Evolutionary conservation across 164 flowering plant genomes (phyloP), one percentile per base, ranked within the genome.

Genomic region (Aristolochia contorta): DNA sequence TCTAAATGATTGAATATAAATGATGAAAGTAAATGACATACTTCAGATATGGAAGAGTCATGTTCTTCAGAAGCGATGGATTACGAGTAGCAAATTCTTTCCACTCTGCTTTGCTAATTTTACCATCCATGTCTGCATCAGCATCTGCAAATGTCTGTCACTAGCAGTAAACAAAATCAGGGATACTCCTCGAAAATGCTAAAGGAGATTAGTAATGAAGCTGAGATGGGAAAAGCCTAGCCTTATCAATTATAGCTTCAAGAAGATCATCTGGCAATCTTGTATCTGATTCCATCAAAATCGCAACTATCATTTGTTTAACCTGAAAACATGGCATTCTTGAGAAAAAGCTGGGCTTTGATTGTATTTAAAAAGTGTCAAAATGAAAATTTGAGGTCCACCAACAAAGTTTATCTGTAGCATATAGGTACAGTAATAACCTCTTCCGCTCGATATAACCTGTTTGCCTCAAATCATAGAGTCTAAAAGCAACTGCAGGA

Each of bases 361-460:
- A 37, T 37, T 37, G 43, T 37, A 10, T 3, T 37, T 3, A 22
- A 22, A 10, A 7, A 22, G 16, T 9, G 5, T 2, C 30, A 30
- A 54, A 30, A 48, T 16, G 4, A 49, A 60, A 27, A 25, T 14
- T 9, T 8, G 22, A 18, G 23, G 48, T 47, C 32, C n/a, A 27
- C 23, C 54, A 32, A 50, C 27, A 51, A 61, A 14, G 24, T 49
- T 5, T 19, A 20, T 41, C 48, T 21, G 15, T 43, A 58, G 27
- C 45, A 56, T 27, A 12, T 3, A 54, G 56, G 25, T 46, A 47
- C 60, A 15, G 46, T 8, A 77, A 82, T 77, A 71, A 90, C 97
- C 74, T 87, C 97, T 70, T 90, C 91, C 86, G 80, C 71, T 87
- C 97, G 13, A 90, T 90, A 60, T 69, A 90, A 30, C 97, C 97